Conservation (phyloP, 306 rosid species). For the Lathyrus aphaca region DNA sequence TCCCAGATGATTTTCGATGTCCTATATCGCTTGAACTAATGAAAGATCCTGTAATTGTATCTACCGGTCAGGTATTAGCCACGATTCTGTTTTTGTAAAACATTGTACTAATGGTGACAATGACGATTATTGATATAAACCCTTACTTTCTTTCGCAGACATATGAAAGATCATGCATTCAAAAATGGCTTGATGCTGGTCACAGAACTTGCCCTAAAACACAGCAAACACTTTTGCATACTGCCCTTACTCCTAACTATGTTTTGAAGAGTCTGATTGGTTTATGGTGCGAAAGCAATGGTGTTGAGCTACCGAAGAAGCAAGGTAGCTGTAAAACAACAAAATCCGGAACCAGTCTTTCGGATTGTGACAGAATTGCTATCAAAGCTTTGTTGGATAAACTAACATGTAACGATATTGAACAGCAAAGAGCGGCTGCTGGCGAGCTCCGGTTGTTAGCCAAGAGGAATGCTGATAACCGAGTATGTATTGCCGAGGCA, state of each 20-base stretch:
- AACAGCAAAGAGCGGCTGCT: slow-evolving; percentile 89
- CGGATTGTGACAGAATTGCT: slow-evolving; percentile 81
- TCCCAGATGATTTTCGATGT: slow-evolving; percentile 97
- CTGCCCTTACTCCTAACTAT: slow-evolving; percentile 95
- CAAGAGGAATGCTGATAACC: slow-evolving; percentile 88
- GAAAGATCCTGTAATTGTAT: slow-evolving; percentile 96
- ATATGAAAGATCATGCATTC: slow-evolving; percentile 90
- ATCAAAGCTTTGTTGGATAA: slow-evolving; percentile 61
- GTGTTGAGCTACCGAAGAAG: slow-evolving; percentile 83
- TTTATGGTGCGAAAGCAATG: slow-evolving; percentile 98
- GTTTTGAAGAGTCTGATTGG: slow-evolving; percentile 93
- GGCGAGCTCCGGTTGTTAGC: slow-evolving; percentile 97
- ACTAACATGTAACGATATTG: slow-evolving; percentile 64
- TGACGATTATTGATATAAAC: slow-evolving; percentile 31
- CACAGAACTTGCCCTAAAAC: slow-evolving; percentile 96
- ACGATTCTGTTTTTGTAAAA: slow-evolving; percentile 10
- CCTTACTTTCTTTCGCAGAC: slow-evolving; percentile 65
- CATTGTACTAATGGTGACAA: not conserved
- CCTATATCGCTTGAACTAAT: slow-evolving; percentile 94
- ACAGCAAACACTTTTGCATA: slow-evolving; percentile 81
- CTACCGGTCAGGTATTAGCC: slow-evolving; percentile 90
- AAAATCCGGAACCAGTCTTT: slow-evolving; percentile 67
- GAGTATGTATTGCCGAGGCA: slow-evolving; percentile 96
- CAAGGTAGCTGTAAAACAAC: slow-evolving; percentile 70
- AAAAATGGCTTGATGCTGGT: slow-evolving; percentile 97